A percentile compares a stretch with the other conserved stretches of the same genome.
Evolutionary conservation across 768 basidiomycete species (phyloP).

Genomic region (Leccinum incarnatum): DNA sequence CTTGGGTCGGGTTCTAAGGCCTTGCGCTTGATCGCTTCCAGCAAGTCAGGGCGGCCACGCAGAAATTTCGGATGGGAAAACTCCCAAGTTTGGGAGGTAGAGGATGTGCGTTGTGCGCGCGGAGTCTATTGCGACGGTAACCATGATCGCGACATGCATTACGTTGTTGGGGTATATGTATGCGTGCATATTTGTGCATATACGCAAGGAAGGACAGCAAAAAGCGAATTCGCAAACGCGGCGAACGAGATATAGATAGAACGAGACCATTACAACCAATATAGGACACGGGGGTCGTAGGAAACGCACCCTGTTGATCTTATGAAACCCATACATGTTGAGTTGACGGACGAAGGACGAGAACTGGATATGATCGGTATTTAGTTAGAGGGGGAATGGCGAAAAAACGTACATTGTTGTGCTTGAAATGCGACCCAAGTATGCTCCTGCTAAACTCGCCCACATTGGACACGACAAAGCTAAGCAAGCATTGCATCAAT

Average conservation of each 20-base stretch:
- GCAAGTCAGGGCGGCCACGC: constrained; percentile 72
- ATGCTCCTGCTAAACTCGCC: constrained; percentile 85
- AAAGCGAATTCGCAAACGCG: background rate
- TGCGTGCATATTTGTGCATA: constrained; percentile 2
- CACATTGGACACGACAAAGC: constrained; percentile 83
- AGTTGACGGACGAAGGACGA: constrained; percentile 93
- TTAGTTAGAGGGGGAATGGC: constrained; percentile 19
- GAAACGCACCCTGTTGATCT: constrained; percentile 75
- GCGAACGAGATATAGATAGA: constrained; percentile 1
- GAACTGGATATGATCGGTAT: constrained; percentile 50
- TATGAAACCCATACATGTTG: constrained; percentile 97
- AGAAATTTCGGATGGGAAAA: constrained; percentile 87
- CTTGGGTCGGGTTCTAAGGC: constrained; percentile 77
- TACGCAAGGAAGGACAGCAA: constrained; percentile 2
- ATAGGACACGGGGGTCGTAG: background rate
- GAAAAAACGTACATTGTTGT: constrained; percentile 68
- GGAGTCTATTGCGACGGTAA: constrained; percentile 52
- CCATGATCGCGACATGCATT: background rate
- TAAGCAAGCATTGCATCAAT: constrained; percentile 13
- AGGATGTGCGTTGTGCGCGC: constrained; percentile 76
- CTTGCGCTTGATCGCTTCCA: constrained; percentile 86
- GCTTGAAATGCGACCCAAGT: constrained; percentile 84
- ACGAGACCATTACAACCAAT: constrained; percentile 12
- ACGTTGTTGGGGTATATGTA: constrained; percentile 2
- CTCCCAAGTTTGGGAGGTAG: constrained; percentile 84